Evolutionary conservation across 257 asterid genomes (phyloP), one percentile per base, ranked within the genome.

Genomic region (Haberlea rhodopensis): DNA sequence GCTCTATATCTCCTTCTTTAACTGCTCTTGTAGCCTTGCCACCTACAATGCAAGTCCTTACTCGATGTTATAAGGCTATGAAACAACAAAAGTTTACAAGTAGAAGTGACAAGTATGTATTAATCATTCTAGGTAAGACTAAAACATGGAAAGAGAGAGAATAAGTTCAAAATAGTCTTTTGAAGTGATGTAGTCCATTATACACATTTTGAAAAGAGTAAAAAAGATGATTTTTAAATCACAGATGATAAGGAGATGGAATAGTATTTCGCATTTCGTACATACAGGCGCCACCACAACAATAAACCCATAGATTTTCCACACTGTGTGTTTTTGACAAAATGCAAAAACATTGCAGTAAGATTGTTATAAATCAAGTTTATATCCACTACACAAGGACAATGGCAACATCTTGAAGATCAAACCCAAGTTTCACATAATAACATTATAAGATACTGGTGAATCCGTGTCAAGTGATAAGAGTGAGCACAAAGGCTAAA

Each of bases 1-100:
- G 75, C 65, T 85, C 95, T 70, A n/a, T n/a, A 64, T 79, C 74
- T 94, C 96, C 80, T 82, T 86, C 68, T 86, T 84, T 71, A 94
- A 75, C 78, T 84, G 89, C 64, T 78, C 91, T 66, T 79, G 81
- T 48, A 94, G 82, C 68, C 86, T 83, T 74, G 82, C 77, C 67
- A 90, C 95, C 99, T 94, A 80, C 67, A 66, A 54, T 58, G 75
- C 48, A 66, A 34, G 52, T 62, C 69, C 34, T 53, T 37, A 49
- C 73, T 67, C n/a, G n/a, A 53, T 45, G 60, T 19, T 61, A 55
- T 67, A 45, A 66, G 28, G 34, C 46, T 40, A 45, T 55, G 59
- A 37, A 43, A 29, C 56, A 59, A 60, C 43, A 26, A 18, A 57
- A 22, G 22, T 74, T 65, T 62, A 60, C 7, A 51, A 24, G 66